Conservation (phyloP, 1,139 yeast species). For the Hemisphaericaspora subhashii region DNA sequence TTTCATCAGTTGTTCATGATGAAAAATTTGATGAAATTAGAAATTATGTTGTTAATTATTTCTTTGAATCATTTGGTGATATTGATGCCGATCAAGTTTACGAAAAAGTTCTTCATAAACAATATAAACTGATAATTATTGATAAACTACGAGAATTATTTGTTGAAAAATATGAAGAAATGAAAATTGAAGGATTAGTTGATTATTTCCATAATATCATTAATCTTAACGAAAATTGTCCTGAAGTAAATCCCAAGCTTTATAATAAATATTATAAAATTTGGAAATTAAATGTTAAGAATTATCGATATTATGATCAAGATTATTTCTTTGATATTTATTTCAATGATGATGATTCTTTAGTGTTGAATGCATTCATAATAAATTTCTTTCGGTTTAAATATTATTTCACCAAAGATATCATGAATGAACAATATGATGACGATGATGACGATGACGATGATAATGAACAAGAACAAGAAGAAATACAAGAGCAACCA, state of each 20-base stretch:
- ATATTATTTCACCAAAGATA: conserved; percentile 12
- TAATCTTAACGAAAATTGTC: conserved; percentile 2
- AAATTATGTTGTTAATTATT: conserved; percentile 14
- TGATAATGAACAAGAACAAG: conserved; percentile 2
- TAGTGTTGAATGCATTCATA: conserved; percentile 12
- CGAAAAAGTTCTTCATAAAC: conserved; percentile 13
- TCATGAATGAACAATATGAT: conserved; percentile 11
- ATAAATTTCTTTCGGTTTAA: conserved; percentile 13
- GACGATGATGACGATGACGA: conserved; percentile 12
- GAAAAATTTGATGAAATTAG: conserved; percentile 10
- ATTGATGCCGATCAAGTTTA: conserved; percentile 12
- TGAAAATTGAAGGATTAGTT: conserved; percentile 18
- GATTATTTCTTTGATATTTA: conserved; percentile 15
- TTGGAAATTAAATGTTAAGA: conserved; percentile 14
- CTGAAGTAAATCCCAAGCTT: conserved; percentile 10
- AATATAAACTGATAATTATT: conserved; percentile 12
- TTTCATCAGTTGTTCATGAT: conserved; percentile 11
- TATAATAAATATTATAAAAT: conserved; percentile 15
- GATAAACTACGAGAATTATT: conserved; percentile 18
- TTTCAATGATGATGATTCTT: conserved; percentile 9
- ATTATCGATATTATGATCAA: conserved; percentile 16
- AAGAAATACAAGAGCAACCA: not conserved
- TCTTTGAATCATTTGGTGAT: conserved; percentile 18
- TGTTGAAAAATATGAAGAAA: conserved; percentile 20
- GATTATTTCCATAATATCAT: conserved; percentile 12